Evolutionary conservation across 2,329 filamentous ascomycete genomes (phyloP), one percentile per base, ranked within the genome.

Genomic region (Pseudogymnoascus sp.): DNA sequence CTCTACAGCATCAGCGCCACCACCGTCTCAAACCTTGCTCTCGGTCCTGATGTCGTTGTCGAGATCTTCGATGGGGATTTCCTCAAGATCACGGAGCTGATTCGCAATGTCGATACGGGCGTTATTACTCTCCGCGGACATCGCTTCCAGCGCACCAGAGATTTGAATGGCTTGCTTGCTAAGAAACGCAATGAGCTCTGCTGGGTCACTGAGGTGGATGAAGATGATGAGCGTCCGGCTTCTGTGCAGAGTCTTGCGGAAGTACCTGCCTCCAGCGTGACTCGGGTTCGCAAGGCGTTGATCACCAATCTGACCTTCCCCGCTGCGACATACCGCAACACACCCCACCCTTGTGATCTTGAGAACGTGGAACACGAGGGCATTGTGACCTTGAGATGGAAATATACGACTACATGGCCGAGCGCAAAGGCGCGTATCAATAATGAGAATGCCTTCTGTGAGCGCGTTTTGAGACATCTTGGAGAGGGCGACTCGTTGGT

Each of bases 311-410:
- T 41, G 59, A 5, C 28, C 0, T 61, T 61, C 12, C 59, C 59
- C 6, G 59, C 59, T 12, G 41, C 41, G 6, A 45, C 41, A 1
- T 45, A 70, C 0, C 74, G 75, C 58, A 69, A 73, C 0, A 74
- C 73, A 6, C 18, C 65, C 3, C 61, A 71, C 0, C 21, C 55
- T 0, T 28, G 60, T 0, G 59, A 69, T 0, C 75, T 69, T 37
- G 21, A 69, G 0, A 66, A 70, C 1, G 63, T 71, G 0, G 67
- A 70, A 9, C 63, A 70, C 1, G 67, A 72, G 12, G 79, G 75
- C 0, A 69, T 72, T 0, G 69, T 88, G 1, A 79, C 83, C 4
- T 84, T 81, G 62, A 77, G 85, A 3, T 87, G 80, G 79, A 79
- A 77, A 25, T 76, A 74, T 31, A 69, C 73, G 3, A 66, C 64